Percentiles rank a stretch among this genome's conserved stretches.
These are phyloP conservation scores for Aspergillus heteromorphus DNA, from an alignment of 495 filamentous ascomycete species.

Conservation along the genomic window DNA sequence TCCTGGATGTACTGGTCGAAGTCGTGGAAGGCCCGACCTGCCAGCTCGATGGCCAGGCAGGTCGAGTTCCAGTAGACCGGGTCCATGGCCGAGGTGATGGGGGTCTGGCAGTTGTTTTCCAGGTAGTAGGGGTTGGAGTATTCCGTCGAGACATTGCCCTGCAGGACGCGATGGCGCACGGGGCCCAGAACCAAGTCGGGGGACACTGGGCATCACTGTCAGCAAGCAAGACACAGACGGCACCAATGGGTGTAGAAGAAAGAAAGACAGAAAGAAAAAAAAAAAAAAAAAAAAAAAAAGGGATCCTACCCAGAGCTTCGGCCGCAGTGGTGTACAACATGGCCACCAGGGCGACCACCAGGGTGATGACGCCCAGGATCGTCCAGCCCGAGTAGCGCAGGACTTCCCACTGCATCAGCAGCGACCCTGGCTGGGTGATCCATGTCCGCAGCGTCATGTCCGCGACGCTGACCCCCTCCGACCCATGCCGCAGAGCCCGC, in stretches of 20 bases:
- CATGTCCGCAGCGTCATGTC: slow-evolving; percentile 63
- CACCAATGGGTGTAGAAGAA: background rate
- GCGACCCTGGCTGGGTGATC: slow-evolving; percentile 58
- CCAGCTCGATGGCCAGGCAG: slow-evolving; percentile 61
- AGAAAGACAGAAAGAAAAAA: background rate
- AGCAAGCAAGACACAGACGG: no score
- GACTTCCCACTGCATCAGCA: slow-evolving; percentile 61
- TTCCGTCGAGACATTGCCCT: slow-evolving; percentile 48
- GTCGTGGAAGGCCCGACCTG: slow-evolving; percentile 54
- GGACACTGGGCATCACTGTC: slow-evolving; percentile 38
- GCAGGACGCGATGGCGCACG: slow-evolving; percentile 37
- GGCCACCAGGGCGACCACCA: slow-evolving; percentile 55
- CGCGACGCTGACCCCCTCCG: slow-evolving; percentile 59
- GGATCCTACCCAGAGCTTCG: slow-evolving; percentile 50
- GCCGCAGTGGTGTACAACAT: slow-evolving; percentile 72
- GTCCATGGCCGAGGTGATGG: slow-evolving; percentile 42
- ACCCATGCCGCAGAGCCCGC: slow-evolving; percentile 51
- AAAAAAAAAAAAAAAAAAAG: background rate
- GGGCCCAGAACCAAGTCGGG: slow-evolving; percentile 56
- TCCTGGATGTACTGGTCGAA: slow-evolving; percentile 38
- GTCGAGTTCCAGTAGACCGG: slow-evolving; percentile 32
- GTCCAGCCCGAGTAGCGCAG: slow-evolving; percentile 56
- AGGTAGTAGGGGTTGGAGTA: slow-evolving; percentile 58
- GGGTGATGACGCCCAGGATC: slow-evolving; percentile 50
- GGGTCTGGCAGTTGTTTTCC: slow-evolving; percentile 50